A percentile compares a stretch with the other conserved stretches of the same genome.
Evolutionary conservation across 2,329 filamentous ascomycete species (phyloP).

Genomic region (Ceratocystis destructans): DNA sequence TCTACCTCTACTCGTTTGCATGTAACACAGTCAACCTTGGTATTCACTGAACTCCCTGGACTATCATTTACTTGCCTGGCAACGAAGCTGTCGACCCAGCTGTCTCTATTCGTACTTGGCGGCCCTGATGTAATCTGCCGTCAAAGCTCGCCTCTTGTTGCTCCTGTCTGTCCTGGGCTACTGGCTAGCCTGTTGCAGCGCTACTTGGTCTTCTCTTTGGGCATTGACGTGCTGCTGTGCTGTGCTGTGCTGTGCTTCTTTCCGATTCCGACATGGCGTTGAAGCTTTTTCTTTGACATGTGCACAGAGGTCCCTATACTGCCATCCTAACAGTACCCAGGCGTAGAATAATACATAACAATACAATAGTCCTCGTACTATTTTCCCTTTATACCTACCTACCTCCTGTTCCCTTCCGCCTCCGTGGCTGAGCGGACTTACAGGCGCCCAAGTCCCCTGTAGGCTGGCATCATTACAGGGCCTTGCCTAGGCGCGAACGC

Average conservation of each 20-base stretch:
- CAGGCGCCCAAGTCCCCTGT: constrained; percentile 1
- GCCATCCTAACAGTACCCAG: no score
- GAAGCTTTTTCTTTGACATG: neutral
- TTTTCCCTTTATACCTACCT: neutral
- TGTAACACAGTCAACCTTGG: neutral
- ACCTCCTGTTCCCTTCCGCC: neutral
- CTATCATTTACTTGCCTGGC: neutral
- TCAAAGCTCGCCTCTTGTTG: neutral
- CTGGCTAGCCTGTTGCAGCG: neutral
- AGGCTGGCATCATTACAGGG: neutral
- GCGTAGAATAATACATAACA: no score
- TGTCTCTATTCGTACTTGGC: neutral
- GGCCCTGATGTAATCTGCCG: neutral
- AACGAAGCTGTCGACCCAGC: neutral
- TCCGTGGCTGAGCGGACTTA: neutral
- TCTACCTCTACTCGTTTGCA: no score
- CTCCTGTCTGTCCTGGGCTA: neutral
- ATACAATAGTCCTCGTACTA: neutral
- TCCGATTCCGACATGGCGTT: neutral
- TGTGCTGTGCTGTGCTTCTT: no score
- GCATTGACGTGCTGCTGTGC: neutral
- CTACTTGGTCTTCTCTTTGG: neutral
- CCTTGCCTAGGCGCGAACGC: no score
- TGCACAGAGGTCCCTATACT: neutral
- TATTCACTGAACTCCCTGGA: no score